A percentile compares a stretch with the other conserved stretches of the same genome.
phyloP scores from a whole-genome alignment of 495 filamentous ascomycete genomes.

The Neurospora terricola region DNA sequence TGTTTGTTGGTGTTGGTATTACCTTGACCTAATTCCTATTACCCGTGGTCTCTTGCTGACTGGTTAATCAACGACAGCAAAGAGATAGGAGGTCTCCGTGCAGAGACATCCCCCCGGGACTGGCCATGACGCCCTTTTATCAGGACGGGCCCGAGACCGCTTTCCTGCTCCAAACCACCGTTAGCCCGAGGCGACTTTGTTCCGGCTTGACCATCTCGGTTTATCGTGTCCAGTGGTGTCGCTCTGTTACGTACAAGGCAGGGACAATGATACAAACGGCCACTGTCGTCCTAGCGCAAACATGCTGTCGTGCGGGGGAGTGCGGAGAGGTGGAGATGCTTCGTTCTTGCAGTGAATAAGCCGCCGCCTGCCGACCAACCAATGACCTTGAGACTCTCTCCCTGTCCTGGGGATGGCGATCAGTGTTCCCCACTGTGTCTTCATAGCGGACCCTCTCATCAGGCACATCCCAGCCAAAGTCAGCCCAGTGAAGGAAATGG shows the following conservation, averaged over 20 bases:
- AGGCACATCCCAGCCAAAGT: not conserved
- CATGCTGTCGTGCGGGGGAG: not conserved
- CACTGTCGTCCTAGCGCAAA: not conserved
- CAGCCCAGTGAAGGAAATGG: not conserved
- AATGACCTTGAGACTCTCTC: slow-evolving; percentile 3
- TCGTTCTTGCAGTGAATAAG: slow-evolving; percentile 2
- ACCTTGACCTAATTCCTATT: not conserved
- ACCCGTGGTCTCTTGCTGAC: not conserved
- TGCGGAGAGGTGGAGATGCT: not conserved
- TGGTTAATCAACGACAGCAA: not conserved
- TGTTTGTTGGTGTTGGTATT: not conserved
- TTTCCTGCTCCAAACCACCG: not conserved
- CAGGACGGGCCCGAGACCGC: not conserved
- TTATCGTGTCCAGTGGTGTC: not conserved
- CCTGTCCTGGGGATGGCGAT: not conserved
- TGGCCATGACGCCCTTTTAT: not conserved
- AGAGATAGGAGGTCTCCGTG: not conserved
- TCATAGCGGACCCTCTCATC: not conserved
- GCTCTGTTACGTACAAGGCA: not conserved
- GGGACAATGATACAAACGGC: not conserved
- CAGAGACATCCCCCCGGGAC: not conserved
- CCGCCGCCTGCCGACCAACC: slow-evolving; percentile 13
- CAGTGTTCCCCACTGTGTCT: not conserved
- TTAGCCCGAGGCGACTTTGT: not conserved
- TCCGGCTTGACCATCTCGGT: not conserved